Conservation (phyloP, 768 basidiomycete genomes). For the Boletellus ananiceps region DNA sequence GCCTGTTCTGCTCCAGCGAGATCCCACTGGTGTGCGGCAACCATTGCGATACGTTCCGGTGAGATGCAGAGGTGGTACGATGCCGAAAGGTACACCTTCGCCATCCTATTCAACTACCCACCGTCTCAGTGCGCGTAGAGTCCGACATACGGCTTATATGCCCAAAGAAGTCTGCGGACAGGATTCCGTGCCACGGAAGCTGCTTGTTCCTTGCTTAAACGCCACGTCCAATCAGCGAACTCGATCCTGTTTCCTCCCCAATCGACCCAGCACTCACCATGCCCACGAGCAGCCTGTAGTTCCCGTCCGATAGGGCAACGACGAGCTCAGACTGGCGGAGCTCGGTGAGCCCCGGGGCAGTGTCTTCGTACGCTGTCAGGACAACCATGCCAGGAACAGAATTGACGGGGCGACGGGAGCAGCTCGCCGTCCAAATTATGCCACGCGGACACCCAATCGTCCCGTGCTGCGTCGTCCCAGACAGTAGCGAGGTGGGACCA, state of each 20-base stretch:
- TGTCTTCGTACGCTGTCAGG: slow-evolving; percentile 54
- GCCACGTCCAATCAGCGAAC: not conserved
- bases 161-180: slow-evolving; percentile 56
- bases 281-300: slow-evolving; percentile 54
- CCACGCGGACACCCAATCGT: slow-evolving; percentile 50
- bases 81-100: slow-evolving; percentile 45
- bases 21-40: slow-evolving; percentile 60
- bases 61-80: slow-evolving; percentile 41
- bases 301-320: slow-evolving; percentile 60
- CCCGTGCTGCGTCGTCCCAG: slow-evolving; percentile 43
- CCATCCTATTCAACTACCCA: slow-evolving; percentile 30
- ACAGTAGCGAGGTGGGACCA: slow-evolving; percentile 47
- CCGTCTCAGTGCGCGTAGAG: not conserved
- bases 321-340: slow-evolving; percentile 51
- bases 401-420: too few species aligned
- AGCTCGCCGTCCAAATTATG: slow-evolving; percentile 51
- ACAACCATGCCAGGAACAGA: slow-evolving; percentile 32
- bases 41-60: slow-evolving; percentile 54
- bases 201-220: slow-evolving; percentile 54
- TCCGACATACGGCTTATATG: slow-evolving; percentile 62
- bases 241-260: not conserved
- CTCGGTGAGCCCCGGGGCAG: slow-evolving; percentile 42
- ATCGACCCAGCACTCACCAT: slow-evolving; percentile 38
- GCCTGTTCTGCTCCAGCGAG: slow-evolving; percentile 46
- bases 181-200: slow-evolving; percentile 60